These are phyloP conservation scores for Huntiella decipiens DNA, from an alignment of 2,329 filamentous ascomycete species.

Conservation along the genomic window DNA sequence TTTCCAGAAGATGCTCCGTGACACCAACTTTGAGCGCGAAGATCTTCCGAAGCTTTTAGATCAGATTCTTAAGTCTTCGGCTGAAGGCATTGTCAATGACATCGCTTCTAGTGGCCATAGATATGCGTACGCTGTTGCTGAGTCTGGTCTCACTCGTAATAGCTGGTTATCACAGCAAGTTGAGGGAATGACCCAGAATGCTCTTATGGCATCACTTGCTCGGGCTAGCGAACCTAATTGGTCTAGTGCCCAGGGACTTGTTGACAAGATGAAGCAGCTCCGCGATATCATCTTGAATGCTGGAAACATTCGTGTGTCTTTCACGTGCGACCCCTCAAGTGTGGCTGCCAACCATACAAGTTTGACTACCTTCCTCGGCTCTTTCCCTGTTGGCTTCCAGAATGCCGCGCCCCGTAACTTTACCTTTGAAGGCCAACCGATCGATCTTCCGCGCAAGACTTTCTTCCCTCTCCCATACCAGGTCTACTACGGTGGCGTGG, in stretches of 20 bases:
- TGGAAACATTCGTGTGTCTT: slow-evolving; percentile 52
- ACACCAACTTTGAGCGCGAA: slow-evolving; percentile 76
- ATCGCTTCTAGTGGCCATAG: slow-evolving; percentile 81
- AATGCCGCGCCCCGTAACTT: slow-evolving; percentile 1
- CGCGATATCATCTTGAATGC: slow-evolving; percentile 59
- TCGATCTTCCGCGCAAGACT: slow-evolving; percentile 34
- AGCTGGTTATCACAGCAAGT: slow-evolving; percentile 65
- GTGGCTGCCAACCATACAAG: slow-evolving; percentile 49
- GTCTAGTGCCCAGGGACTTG: slow-evolving; percentile 54
- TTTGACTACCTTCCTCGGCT: slow-evolving; percentile 41
- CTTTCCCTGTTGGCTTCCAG: slow-evolving; percentile 2
- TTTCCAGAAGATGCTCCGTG: slow-evolving; percentile 57
- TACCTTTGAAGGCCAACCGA: slow-evolving; percentile 7
- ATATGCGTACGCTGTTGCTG: slow-evolving; percentile 68
- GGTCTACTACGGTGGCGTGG: slow-evolving; percentile 80
- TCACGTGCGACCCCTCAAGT: slow-evolving; percentile 70
- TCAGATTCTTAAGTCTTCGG: slow-evolving; percentile 68
- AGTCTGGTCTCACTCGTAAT: slow-evolving; percentile 55
- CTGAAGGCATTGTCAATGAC: slow-evolving; percentile 77
- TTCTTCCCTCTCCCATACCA: slow-evolving; percentile 95
- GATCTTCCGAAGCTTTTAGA: slow-evolving; percentile 66
- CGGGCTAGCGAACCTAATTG: slow-evolving; percentile 38
- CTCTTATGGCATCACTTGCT: slow-evolving; percentile 62
- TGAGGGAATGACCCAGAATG: slow-evolving; percentile 77
- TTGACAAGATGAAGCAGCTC: slow-evolving; percentile 68